A percentile compares a stretch with the other conserved stretches of the same genome.
Evolutionary conservation across 495 filamentous ascomycete species (phyloP).

Genomic region (Penicillium steckii): DNA sequence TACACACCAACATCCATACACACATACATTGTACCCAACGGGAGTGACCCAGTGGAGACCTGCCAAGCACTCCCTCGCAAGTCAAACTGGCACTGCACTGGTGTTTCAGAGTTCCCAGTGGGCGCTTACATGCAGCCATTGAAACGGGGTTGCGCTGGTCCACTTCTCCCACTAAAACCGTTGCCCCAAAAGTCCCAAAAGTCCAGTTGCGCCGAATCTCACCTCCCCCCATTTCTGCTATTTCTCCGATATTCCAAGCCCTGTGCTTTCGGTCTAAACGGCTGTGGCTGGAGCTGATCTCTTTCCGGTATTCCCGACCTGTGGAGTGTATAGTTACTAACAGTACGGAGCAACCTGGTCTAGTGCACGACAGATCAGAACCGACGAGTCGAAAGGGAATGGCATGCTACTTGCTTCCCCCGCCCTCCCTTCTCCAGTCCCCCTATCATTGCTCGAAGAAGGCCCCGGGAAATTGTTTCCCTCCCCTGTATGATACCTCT

Average conservation of each 20-base stretch:
- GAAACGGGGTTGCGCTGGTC: conserved; percentile 14
- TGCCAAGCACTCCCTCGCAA: conserved; percentile 17
- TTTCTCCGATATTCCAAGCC: conserved; percentile 19
- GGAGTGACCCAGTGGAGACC: conserved; percentile 9
- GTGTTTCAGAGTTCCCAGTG: conserved; percentile 32
- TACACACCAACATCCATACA: no score
- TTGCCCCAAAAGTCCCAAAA: neutral
- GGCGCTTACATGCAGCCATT: conserved; percentile 35
- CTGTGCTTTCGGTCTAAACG: conserved; percentile 5
- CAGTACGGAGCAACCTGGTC: conserved; percentile 3
- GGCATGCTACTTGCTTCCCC: neutral
- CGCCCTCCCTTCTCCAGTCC: neutral
- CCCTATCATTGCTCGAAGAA: neutral
- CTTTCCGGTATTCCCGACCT: conserved; percentile 3
- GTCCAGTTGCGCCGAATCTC: neutral
- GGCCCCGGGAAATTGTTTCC: no score
- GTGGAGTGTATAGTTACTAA: no score
- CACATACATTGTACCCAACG: no score
- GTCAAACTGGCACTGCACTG: conserved; percentile 34
- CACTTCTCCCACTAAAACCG: conserved; percentile 13
- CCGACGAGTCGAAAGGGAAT: conserved; percentile 10
- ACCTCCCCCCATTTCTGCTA: conserved; percentile 11
- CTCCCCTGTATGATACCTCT: neutral
- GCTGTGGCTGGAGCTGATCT: conserved; percentile 18
- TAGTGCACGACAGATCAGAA: conserved; percentile 17